Base-by-base conservation (phyloP, 768 basidiomycete species). In the Leccinum obscurum region DNA sequence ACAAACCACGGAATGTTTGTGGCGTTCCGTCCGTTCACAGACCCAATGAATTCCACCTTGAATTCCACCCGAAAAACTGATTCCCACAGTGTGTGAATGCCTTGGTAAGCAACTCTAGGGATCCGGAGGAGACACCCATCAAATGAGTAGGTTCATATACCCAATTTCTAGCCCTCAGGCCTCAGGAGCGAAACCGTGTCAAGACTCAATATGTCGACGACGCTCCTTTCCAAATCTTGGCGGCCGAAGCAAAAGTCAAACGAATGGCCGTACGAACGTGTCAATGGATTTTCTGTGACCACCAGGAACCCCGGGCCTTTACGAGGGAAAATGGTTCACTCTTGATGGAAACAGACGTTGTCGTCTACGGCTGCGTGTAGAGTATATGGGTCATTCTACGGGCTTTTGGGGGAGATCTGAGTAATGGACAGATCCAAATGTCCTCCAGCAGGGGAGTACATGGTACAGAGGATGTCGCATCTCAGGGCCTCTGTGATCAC, bases 201-300 rank as follows among this genome's bases (percentile, higher is more conserved):
- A 17, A 22, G 9, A 0, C 17, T 34, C 8, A 14, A 17, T 1
- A n/a, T 8, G 32, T 26, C 32, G 5, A 14, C 2, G 51, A 1
- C 9, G 24, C 10, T 17, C 34, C 24, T 20, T 53, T 56, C 62
- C 64, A 52, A 56, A 32, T 57, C n/a, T 61, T 78, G 48, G 57
- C 82, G 84, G 70, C 82, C 79, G 26, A 86, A 72, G 17, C 56
- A 63, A 60, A 60, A 66, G 6, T 41, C 17, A 39, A 70, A 68
- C 3, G 54, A 52, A 15, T 58, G 32, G 4, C 11, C 24, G 1
- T 22, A 26, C 35, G 0, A 34, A 30, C 30, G 4, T 28, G 6
- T n/a, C 15, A 6, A 11, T 6, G 4, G 0, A 37, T 41, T 17
- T 41, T 24, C 22, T 50, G 46, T 13, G 52, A 41, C 39, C 2